Base-by-base conservation (phyloP, 306 rosid genomes). In the Cucurbita ficifolia region DNA sequence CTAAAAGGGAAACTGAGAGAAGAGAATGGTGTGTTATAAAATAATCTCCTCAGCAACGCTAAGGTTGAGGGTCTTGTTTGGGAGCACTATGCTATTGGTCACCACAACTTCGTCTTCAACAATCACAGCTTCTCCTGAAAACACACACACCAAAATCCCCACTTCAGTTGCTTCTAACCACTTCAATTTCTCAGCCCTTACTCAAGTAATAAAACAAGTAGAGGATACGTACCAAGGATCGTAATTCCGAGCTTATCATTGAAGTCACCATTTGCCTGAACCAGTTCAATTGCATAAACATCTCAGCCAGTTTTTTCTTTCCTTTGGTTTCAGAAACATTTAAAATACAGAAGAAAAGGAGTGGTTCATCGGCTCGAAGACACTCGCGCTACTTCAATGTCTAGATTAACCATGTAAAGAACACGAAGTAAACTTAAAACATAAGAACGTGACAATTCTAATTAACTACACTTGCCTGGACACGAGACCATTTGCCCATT, bases 401-500 rank as follows among this genome's bases (percentile, higher is more conserved):
- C 13, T 45, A 62, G 49, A 65, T 45, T 67, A 67, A 12, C 55
- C 72, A 46, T 6, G 13, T 22, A 45, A 12, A 45, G 72, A 45
- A 22, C 72, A 21, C 10, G 0, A 22, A 45, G 54, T 67, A 67
- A 22, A 22, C 39, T 67, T 19, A 8, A 21, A 45, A 7, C 3
- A 67, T 45, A 24, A 68, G 55, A 68, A 48, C 12, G 21, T 3
- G 21, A 48, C 7, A 68, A 36, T 21, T 45, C 21, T 74, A 63
- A 35, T 68, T 55, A 8, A 72, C 29, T 49, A 68, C 81, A 89
- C 92, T 86, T 89, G 83, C 99, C 99, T 94, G 97, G 79, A 91
- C 96, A 74, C 90, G 87, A 0, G 99, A 86, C 97, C 99, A 94
- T 80, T 79, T 85, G 60, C 99, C 99, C 68, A 94, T 67, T 73